Percentiles rank a stretch among this genome's conserved stretches.
Evolutionary conservation across 495 filamentous ascomycete species (phyloP).

Genomic region (Jackrogersella multiformis): DNA sequence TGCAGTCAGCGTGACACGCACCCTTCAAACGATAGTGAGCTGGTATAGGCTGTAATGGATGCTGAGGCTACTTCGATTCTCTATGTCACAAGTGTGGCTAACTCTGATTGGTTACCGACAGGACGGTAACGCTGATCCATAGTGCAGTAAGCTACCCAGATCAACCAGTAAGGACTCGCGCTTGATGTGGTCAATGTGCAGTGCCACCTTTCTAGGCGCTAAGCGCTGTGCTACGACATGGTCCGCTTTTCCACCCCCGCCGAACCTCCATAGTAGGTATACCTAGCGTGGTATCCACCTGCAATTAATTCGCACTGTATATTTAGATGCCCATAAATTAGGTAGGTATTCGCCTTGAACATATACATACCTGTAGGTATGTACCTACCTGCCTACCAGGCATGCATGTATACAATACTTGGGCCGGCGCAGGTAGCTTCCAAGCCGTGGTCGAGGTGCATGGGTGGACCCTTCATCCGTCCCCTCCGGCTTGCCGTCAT

Average conservation of each 20-base stretch:
- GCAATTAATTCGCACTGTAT: conserved; percentile 35
- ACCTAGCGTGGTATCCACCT: conserved; percentile 29
- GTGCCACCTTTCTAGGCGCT: conserved; percentile 40
- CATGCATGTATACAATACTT: not conserved
- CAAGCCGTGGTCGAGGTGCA: not conserved
- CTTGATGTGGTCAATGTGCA: conserved; percentile 29
- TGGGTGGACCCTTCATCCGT: conserved; percentile 22
- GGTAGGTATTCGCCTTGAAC: too few species aligned
- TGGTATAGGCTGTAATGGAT: conserved; percentile 32
- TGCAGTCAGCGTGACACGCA: conserved; percentile 32
- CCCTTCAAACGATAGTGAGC: conserved; percentile 6
- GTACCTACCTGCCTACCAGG: too few species aligned
- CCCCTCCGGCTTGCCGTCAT: conserved; percentile 41
- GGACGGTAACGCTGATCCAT: conserved; percentile 24
- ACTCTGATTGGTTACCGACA: conserved; percentile 41
- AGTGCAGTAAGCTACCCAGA: conserved; percentile 17
- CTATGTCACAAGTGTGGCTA: conserved; percentile 27
- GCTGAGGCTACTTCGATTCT: conserved; percentile 34
- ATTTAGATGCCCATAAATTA: not conserved
- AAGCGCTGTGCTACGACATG: conserved; percentile 34
- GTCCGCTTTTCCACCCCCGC: conserved; percentile 28
- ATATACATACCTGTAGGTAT: too few species aligned
- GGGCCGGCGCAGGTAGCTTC: not conserved
- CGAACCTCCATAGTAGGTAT: too few species aligned
- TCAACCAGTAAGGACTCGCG: conserved; percentile 30